Base-by-base conservation (phyloP, 257 asterid genomes). In the Ligustrum vulgare region DNA sequence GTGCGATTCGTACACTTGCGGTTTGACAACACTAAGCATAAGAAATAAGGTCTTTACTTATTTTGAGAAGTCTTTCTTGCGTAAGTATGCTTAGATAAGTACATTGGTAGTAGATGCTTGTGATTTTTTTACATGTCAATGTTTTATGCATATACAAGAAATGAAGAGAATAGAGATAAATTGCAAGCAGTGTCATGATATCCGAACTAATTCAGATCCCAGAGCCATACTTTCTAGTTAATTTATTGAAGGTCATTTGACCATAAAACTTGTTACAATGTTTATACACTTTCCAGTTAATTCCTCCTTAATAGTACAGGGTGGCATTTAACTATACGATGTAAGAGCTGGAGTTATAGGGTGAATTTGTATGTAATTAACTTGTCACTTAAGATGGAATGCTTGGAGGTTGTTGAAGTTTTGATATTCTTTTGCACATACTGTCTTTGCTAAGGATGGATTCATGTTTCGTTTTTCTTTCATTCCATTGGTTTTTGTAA, bases 171-270 rank as follows among this genome's bases (percentile, higher is more conserved):
- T 88, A 78, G 88, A 86, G 80, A 72, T 77, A 62, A 89, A 89
- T 72, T 72, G 79, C 77, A 73, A 73, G 16, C 87, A 88, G 77
- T 80, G 86, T 66, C 86, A 79, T 6, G 87, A 83, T 60, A 77
- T 92, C 68, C 97, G 92, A 73, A 89, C 31, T 28, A 28, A 28
- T 28, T 80, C 93, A 51, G 97, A 93, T 81, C 98, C 98, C 0
- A 96, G 88, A 35, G 90, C 96, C 67, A 68, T 91, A 51, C 97
- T 93, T 75, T 95, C 97, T 67, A 96, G 93, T 80, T 31, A 54
- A 31, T 79, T 70, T 71, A 31, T 62, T 31, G 58, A 76, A 74
- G 10, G 15, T 9, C 11, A 12, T 28, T 36, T 4, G 54, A 63
- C 28, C 16, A 23, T 65, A 39, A 79, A 73, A 67, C 65, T 67